Evolutionary conservation across 2,329 filamentous ascomycete species (phyloP).

Genomic region (Colletotrichum costaricense): DNA sequence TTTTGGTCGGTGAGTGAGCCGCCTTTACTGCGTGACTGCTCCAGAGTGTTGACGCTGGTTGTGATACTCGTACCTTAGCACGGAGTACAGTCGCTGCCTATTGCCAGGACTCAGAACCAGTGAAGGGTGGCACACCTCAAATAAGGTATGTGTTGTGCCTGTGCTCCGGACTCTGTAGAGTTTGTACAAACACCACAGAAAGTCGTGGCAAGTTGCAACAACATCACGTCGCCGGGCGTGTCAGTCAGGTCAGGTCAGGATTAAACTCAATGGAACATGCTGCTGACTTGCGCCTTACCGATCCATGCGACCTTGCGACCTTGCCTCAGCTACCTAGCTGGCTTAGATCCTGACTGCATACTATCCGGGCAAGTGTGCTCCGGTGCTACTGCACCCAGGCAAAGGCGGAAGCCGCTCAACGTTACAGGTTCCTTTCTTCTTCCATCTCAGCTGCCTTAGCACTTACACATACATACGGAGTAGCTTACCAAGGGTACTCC

Average conservation of each 20-base stretch:
- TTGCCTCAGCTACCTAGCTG: conserved; percentile 2
- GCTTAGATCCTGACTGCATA: conserved; percentile 1
- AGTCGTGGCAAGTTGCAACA: not conserved
- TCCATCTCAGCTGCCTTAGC: not conserved
- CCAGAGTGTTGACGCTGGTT: not conserved
- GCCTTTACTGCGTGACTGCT: not conserved
- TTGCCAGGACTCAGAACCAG: no score
- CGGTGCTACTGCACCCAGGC: not conserved
- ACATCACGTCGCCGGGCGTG: no score
- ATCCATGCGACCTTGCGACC: not conserved
- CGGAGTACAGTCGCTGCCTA: no score
- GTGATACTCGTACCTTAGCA: not conserved
- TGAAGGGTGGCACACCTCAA: not conserved
- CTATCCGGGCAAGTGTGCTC: not conserved
- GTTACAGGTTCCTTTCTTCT: conserved; percentile 19
- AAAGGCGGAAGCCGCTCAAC: not conserved
- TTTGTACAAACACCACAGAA: not conserved
- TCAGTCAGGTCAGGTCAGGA: not conserved
- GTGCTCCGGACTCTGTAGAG: not conserved
- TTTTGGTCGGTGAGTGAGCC: not conserved
- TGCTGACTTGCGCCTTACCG: not conserved
- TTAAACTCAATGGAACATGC: not conserved
- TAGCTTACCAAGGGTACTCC: not conserved
- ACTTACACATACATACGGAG: not conserved
- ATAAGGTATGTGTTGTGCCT: not conserved